Percentiles rank a stretch among this genome's conserved stretches.
These are phyloP conservation scores for Laetiporus sulphureus DNA, from an alignment of 1,284 basidiomycete species.

Conservation along the genomic window DNA sequence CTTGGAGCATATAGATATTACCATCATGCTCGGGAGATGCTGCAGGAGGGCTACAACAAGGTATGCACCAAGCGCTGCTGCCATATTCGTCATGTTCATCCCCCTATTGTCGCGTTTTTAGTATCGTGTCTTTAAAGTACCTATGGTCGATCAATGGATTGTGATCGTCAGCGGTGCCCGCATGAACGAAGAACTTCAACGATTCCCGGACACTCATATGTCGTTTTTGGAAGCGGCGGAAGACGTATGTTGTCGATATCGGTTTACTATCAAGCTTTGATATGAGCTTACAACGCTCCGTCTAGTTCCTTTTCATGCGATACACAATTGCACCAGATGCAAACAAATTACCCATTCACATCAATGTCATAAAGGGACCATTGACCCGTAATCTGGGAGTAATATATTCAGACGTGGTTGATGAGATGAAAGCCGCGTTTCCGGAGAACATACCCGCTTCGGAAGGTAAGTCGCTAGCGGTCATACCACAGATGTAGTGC, in stretches of 20 bases:
- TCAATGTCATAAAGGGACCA: too few species aligned
- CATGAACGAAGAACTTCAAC: slow-evolving; percentile 30
- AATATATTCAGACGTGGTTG: too few species aligned
- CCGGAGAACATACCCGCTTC: slow-evolving; percentile 1
- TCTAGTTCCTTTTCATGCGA: slow-evolving; percentile 1
- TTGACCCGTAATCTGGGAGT: too few species aligned
- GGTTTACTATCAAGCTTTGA: slow-evolving; percentile 10
- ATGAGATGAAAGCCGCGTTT: too few species aligned
- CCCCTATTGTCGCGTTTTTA: too few species aligned
- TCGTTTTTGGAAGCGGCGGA: slow-evolving; percentile 16
- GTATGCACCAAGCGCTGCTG: too few species aligned
- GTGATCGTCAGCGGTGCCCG: slow-evolving; percentile 25
- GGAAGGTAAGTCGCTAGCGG: slow-evolving; percentile 5
- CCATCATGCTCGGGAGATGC: slow-evolving; percentile 12
- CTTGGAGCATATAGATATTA: not conserved
- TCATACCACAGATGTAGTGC: not conserved
- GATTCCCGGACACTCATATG: slow-evolving; percentile 26
- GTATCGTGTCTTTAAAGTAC: slow-evolving; percentile 28
- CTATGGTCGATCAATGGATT: slow-evolving; percentile 25
- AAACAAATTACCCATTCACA: too few species aligned
- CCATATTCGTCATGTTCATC: too few species aligned
- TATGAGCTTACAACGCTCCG: not conserved
- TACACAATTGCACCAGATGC: too few species aligned
- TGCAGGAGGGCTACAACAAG: slow-evolving; percentile 32
- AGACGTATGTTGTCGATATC: not conserved